phyloP scores from a whole-genome alignment of 768 basidiomycete genomes.

The Cystofilobasidium macerans region DNA sequence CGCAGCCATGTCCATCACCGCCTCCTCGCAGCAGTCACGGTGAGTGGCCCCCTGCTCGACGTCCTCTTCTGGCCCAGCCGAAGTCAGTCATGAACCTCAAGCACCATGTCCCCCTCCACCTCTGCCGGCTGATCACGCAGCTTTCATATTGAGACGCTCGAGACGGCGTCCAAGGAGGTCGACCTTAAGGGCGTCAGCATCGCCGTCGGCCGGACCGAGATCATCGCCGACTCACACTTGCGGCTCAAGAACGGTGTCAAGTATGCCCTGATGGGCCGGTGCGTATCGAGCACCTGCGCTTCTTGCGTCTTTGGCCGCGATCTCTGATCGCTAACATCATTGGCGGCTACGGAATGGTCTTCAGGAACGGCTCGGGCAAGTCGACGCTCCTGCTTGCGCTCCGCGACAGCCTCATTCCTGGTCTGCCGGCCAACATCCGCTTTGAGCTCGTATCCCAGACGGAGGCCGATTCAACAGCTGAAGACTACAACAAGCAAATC shows the following conservation, averaged over 20 bases:
- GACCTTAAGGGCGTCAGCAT: slow-evolving; percentile 50
- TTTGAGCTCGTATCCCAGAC: slow-evolving; percentile 46
- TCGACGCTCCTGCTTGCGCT: slow-evolving; percentile 44
- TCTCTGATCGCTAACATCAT: too few relatives aligned
- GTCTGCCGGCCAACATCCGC: slow-evolving; percentile 41
- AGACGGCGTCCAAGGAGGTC: slow-evolving; percentile 38
- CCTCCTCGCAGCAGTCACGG: too few relatives aligned
- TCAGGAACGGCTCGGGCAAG: slow-evolving; percentile 49
- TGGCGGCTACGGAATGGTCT: neutral
- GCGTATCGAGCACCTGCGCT: slow-evolving; percentile 5
- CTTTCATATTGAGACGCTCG: slow-evolving; percentile 35
- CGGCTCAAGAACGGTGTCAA: slow-evolving; percentile 41
- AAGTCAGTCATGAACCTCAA: too few relatives aligned
- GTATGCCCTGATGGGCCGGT: slow-evolving; percentile 45
- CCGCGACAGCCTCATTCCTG: slow-evolving; percentile 45
- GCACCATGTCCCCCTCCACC: neutral
- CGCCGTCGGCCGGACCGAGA: slow-evolving; percentile 44
- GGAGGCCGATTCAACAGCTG: slow-evolving; percentile 31
- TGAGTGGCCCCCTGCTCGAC: too few relatives aligned
- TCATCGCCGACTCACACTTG: slow-evolving; percentile 48
- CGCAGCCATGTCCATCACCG: too few relatives aligned
- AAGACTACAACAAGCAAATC: slow-evolving; percentile 34
- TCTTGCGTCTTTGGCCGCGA: neutral
- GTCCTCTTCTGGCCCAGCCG: too few relatives aligned
- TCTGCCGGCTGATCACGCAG: slow-evolving; percentile 1